Percentiles rank a stretch among this genome's conserved stretches.
Evolutionary conservation across 257 asterid genomes (phyloP).

Genomic region (Nyctanthes arbortristis): DNA sequence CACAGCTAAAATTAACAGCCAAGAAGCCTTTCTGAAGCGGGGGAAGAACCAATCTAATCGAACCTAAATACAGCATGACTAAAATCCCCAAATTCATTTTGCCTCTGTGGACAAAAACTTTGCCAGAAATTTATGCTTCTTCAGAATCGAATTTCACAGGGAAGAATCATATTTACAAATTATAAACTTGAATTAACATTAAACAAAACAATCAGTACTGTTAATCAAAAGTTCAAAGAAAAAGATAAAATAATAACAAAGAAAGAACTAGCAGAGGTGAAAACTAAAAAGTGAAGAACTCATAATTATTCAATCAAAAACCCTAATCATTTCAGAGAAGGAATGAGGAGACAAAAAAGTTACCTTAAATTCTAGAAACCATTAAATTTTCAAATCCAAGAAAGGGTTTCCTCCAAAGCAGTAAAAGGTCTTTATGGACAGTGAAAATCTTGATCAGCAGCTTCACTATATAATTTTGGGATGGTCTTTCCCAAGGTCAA

Average conservation of each 20-base stretch:
- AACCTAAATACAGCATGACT: not conserved
- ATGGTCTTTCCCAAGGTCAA: slow-evolving; percentile 28
- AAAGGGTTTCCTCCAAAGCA: slow-evolving; percentile 9
- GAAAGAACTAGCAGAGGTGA: not conserved
- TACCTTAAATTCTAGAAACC: slow-evolving; percentile 26
- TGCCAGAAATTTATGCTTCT: slow-evolving; percentile 28
- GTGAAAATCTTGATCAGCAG: slow-evolving; percentile 23
- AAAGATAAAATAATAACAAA: not conserved
- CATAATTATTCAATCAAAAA: slow-evolving; percentile 47
- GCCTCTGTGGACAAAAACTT: slow-evolving; percentile 1
- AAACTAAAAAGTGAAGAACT: slow-evolving; percentile 20
- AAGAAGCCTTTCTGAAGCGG: too few relatives aligned
- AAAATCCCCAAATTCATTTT: slow-evolving; percentile 3
- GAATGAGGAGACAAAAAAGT: slow-evolving; percentile 30
- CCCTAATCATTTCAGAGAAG: slow-evolving; percentile 43
- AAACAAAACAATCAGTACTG: slow-evolving; percentile 13
- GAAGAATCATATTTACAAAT: slow-evolving; percentile 3
- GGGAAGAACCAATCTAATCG: too few relatives aligned
- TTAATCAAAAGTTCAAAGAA: slow-evolving; percentile 5
- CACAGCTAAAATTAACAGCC: too few relatives aligned
- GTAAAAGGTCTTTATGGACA: not conserved
- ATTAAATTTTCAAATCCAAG: slow-evolving; percentile 31
- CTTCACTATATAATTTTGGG: slow-evolving; percentile 22
- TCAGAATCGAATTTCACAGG: slow-evolving; percentile 15
- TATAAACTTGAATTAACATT: slow-evolving; percentile 26